These are phyloP conservation scores for Russula vinacea DNA, from an alignment of 768 basidiomycete species.

Conservation along the genomic window DNA sequence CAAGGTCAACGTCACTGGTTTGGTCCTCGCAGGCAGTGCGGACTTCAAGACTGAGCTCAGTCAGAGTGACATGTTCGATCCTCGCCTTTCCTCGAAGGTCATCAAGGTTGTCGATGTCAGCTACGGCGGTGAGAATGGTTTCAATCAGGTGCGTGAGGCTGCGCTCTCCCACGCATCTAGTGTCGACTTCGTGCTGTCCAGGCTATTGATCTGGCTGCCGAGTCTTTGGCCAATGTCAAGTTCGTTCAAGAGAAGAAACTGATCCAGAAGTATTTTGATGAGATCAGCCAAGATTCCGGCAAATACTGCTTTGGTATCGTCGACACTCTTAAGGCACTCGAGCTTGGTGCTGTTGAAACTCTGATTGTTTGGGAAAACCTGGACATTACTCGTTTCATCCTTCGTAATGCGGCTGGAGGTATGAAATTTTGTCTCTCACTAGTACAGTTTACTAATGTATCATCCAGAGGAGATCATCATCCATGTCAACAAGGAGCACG, in stretches of 20 bases:
- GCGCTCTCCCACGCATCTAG: neutral
- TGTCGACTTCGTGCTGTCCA: constrained; percentile 33
- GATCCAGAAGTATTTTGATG: constrained; percentile 98
- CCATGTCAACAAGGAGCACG: constrained; percentile 75
- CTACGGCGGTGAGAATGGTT: constrained; percentile 98
- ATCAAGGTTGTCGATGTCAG: constrained; percentile 99
- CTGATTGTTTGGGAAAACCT: constrained; percentile 98
- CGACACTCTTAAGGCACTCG: constrained; percentile 93
- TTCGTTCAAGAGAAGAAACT: constrained; percentile 99
- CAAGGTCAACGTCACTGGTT: constrained; percentile 95
- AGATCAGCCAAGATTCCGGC: constrained; percentile 95
- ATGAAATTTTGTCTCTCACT: constrained; percentile 24
- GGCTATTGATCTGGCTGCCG: constrained; percentile 96
- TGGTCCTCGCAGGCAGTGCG: constrained; percentile 94
- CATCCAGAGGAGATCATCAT: constrained; percentile 75
- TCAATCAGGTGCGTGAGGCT: constrained; percentile 77
- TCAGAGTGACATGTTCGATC: constrained; percentile 96
- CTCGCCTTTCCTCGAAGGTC: constrained; percentile 79
- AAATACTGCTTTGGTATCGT: constrained; percentile 98
- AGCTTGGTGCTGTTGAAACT: constrained; percentile 95
- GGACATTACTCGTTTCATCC: constrained; percentile 80
- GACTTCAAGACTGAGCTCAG: constrained; percentile 99
- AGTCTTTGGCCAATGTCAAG: constrained; percentile 96
- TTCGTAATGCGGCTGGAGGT: constrained; percentile 93
- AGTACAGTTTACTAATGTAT: neutral